Evolutionary conservation across 495 filamentous ascomycete species (phyloP), one percentile per base, ranked within the genome.

Genomic region (Umbilicaria muhlenbergii): DNA sequence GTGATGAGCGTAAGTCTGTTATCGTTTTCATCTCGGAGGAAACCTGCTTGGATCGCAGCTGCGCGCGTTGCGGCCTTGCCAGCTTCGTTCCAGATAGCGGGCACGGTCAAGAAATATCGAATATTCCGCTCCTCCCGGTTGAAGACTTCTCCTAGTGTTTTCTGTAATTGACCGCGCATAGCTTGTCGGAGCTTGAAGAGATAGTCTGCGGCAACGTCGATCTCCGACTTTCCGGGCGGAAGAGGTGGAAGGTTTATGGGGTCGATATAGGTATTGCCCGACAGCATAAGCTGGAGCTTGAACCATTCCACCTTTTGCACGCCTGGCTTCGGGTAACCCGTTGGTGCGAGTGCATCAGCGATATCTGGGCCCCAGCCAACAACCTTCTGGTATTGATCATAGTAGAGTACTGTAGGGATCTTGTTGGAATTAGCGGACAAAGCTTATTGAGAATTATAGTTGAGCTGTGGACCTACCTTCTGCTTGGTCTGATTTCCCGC

Each of bases 301-400:
- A 86, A 86, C 81, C 81, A 86, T 61, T 86, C 81, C 11, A 86
- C 81, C 59, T 86, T 86, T 57, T 84, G 81, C 43, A 86, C 81
- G 33, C 80, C 80, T 42, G 75, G 78, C 55, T 84, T 86, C 11
- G 81, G 81, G 58, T 84, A 86, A 40, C 81, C 81, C 34, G 81
- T 85, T 19, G 81, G 81, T 42, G 81, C 81, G 43, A 86, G 66
- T 19, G 81, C 81, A 54, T 86, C 81, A 24, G 81, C 78, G 47
- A 86, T 86, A 60, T 86, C 81, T 6, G 81, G 81, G 36, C 81
- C 81, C 81, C 81, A 86, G 16, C 81, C 81, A 10, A 86, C 81
- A 31, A 86, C 81, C 52, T 86, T 81, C 55, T 86, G 81, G 58
- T 83, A 81, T 57, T 84, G 80, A 53, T 86, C 81, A 51, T 86